Base-by-base conservation (phyloP, 768 basidiomycete species). In the Guyanaporus albipodus region DNA sequence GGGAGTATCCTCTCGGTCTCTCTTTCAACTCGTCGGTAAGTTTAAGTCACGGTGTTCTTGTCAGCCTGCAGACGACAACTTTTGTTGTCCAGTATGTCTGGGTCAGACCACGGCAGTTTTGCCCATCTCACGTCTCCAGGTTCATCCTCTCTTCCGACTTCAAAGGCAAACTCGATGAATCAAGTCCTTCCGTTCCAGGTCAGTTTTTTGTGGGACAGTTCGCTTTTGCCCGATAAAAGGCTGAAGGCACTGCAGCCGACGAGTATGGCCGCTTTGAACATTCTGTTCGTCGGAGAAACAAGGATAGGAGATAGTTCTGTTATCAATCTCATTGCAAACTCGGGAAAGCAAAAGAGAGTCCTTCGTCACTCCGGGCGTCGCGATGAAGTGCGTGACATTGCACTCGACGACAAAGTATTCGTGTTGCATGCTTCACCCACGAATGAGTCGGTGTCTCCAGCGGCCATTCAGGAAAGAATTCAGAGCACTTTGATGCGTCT, bases 201-300 rank as follows among this genome's bases (percentile, higher is more conserved):
- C 28, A 45, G 60, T 48, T 6, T 32, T 14, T 31, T 17, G 42
- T 42, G 18, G 10, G n/a, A 40, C 5, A 36, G 31, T 37, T 0
- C 5, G 2, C n/a, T 37, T 29, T 19, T 26, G 36, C 35, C n/a
- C 8, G 14, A 37, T 43, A 8, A 10, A 9, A 40, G 7, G 31
- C 41, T 61, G 17, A 62, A 33, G 14, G 22, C 28, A 6, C 36
- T 26, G 26, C 31, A 62, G 61, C 27, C 36, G 34, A 34, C 26
- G 27, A 36, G 26, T 18, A 41, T 44, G 26, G n/a, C 34, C 2
- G 18, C 42, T 36, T 46, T 50, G 17, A 55, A 61, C 38, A 34
- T 61, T 24, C 17, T 61, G 6, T 50, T 61, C 38, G 26, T 61
- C 3, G 61, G 58, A 24, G 61, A 60, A 43, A 63, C 50, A n/a